Percentiles rank a stretch among this genome's conserved stretches.
phyloP scores from a whole-genome alignment of 345 rosid genomes.

The Turritis glabra region DNA sequence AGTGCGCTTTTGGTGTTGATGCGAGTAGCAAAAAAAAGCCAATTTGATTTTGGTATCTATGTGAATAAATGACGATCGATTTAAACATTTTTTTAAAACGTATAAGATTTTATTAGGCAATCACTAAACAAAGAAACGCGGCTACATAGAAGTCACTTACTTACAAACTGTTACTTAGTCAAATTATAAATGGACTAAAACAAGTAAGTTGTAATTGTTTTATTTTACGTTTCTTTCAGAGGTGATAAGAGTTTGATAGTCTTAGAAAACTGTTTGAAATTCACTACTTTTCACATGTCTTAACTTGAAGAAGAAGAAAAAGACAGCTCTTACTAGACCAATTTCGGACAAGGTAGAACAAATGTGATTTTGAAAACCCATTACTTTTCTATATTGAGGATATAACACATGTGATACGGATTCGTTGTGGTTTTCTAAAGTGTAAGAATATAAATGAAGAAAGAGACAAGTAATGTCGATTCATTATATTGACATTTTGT shows the following conservation, averaged over 20 bases:
- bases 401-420: neutral
- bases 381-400: slow-evolving; percentile 11
- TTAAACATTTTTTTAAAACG: too few relatives aligned
- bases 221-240: neutral
- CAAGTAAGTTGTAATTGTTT: neutral
- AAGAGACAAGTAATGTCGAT: slow-evolving; percentile 18
- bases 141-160: too few relatives aligned
- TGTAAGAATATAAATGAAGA: slow-evolving; percentile 17
- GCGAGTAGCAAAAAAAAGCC: too few relatives aligned
- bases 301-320: neutral
- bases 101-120: too few relatives aligned
- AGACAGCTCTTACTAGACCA: neutral
- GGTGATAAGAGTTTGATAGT: neutral
- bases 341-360: neutral
- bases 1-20: neutral
- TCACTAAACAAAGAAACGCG: too few relatives aligned
- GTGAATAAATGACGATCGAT: too few relatives aligned
- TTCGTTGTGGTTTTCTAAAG: neutral
- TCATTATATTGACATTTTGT: neutral
- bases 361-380: neutral
- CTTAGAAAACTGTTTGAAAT: neutral
- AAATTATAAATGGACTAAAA: neutral
- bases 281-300: neutral
- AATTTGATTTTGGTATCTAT: too few relatives aligned
- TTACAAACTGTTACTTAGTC: too few relatives aligned